Base-by-base conservation (phyloP, 768 basidiomycete genomes). In the Glaciozyma antarctica region DNA sequence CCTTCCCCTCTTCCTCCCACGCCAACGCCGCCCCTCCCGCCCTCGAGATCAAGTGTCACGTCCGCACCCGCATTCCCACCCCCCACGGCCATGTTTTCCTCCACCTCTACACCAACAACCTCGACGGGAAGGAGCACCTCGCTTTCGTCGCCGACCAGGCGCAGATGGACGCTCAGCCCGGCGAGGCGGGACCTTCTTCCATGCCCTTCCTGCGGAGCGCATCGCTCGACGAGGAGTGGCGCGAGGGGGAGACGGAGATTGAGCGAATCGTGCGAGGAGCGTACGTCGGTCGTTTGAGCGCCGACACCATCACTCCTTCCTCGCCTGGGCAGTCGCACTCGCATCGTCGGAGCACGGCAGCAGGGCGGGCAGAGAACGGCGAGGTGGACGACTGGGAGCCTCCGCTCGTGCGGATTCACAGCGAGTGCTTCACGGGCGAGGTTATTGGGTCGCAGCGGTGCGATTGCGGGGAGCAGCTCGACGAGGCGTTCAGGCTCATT, bases 401-500 rank as follows among this genome's bases (percentile, higher is more conserved):
- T 0, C 91, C 95, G 0, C 83, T 98, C 59, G 85, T 99, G 52
- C 86, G 95, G 47, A 90, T 99, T 58, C 95, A 99, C 77, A 95
- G 91, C 34, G 95, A 99, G 76, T 99, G 95, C 76, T 98, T 91
- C 78, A 99, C 95, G 0, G 95, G 95, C 34, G 95, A 98, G 77
- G 98, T 93, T 12, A 84, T 98, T 64, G 95, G 95, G 32, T 91
- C 80, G 32, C 92, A 95, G 88, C 87, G 95, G 41, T 99, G 95
- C 75, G 95, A 99, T 76, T 99, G 95, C 74, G 95, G 95, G 19
- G 93, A 98, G 77, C 95, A 99, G 76, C 82, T 99, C 6, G 93
- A 98, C 77, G 94, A 97, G 75, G 91, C 95, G n/a, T 85, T 98
- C 67, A 83, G 90, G 16, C 85, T 86, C 72, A 90, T 97, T 72